phyloP scores from a whole-genome alignment of 108 stramenopile species.

The Skeletonema menzelii region DNA sequence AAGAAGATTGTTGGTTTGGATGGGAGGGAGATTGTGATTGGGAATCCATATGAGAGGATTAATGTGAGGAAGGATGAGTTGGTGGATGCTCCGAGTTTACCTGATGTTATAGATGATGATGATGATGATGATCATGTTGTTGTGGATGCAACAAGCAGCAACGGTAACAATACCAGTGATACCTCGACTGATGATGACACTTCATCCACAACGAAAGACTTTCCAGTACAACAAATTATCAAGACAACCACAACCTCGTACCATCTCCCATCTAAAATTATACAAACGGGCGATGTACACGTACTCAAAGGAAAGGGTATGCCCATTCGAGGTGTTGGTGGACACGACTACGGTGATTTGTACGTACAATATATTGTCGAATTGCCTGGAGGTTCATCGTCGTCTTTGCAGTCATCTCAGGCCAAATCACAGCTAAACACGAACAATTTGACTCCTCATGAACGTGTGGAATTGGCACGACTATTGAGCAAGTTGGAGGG shows the following conservation, averaged over 20 bases:
- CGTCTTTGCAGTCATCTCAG: not conserved
- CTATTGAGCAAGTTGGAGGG: constrained; percentile 70
- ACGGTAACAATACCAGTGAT: not conserved
- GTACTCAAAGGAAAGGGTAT: constrained; percentile 83
- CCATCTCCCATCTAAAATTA: constrained; percentile 26
- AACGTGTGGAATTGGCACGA: constrained; percentile 49
- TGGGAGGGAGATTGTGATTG: constrained; percentile 49
- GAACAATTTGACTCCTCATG: constrained; percentile 42
- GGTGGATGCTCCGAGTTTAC: constrained; percentile 1
- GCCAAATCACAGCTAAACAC: not conserved
- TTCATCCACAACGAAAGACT: not conserved
- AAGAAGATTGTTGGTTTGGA: constrained; percentile 61
- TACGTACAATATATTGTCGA: constrained; percentile 83
- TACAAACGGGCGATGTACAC: constrained; percentile 79
- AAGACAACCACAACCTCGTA: constrained; percentile 4
- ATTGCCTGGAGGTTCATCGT: constrained; percentile 41
- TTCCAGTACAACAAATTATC: not conserved
- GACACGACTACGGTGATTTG: constrained; percentile 66
- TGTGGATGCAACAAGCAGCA: constrained; percentile 1
- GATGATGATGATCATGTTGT: not conserved
- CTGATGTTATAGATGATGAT: constrained; percentile 2
- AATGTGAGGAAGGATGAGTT: not conserved
- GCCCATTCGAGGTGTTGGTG: constrained; percentile 49
- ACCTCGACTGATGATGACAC: constrained; percentile 13
- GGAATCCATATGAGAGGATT: constrained; percentile 41